Percentiles rank a stretch among this genome's conserved stretches.
These are phyloP conservation scores for Helminthosporium solani DNA, from an alignment of 2,329 filamentous ascomycete genomes.

Conservation along the genomic window DNA sequence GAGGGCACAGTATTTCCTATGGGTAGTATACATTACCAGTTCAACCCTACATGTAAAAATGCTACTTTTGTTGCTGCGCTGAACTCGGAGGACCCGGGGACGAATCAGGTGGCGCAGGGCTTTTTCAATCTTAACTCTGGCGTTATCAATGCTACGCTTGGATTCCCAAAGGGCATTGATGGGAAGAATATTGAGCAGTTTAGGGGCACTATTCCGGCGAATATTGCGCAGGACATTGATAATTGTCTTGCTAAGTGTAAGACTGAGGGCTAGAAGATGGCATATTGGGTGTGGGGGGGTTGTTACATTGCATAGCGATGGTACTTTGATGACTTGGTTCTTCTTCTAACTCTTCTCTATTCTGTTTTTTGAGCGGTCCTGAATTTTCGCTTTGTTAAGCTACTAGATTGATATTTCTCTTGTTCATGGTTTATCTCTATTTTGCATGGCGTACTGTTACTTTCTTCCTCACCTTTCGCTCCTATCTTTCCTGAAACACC, in stretches of 20 bases:
- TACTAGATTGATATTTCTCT: no score
- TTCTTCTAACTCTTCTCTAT: no score
- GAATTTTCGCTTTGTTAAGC: no score
- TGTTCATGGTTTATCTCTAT: no score
- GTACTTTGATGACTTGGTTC: no score
- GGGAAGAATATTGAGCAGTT: conserved; percentile 42
- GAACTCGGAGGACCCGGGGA: conserved; percentile 48
- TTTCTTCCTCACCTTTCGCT: no score
- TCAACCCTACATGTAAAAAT: conserved; percentile 49
- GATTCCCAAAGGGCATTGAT: conserved; percentile 36
- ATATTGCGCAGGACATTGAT: conserved; percentile 56
- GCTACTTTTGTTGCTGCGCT: conserved; percentile 48
- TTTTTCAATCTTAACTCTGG: conserved; percentile 44
- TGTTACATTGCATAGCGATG: no score
- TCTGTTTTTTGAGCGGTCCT: no score
- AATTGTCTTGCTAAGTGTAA: conserved; percentile 54
- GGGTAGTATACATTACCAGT: conserved; percentile 51
- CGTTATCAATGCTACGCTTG: conserved; percentile 43
- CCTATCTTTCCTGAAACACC: no score
- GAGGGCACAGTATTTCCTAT: conserved; percentile 51
- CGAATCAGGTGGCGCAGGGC: conserved; percentile 45
- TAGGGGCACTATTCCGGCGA: conserved; percentile 45
- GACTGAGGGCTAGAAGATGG: not conserved
- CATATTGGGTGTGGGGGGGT: no score
- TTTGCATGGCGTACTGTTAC: no score